phyloP scores from a whole-genome alignment of 345 rosid genomes.

The Cochlearia excelsa region DNA sequence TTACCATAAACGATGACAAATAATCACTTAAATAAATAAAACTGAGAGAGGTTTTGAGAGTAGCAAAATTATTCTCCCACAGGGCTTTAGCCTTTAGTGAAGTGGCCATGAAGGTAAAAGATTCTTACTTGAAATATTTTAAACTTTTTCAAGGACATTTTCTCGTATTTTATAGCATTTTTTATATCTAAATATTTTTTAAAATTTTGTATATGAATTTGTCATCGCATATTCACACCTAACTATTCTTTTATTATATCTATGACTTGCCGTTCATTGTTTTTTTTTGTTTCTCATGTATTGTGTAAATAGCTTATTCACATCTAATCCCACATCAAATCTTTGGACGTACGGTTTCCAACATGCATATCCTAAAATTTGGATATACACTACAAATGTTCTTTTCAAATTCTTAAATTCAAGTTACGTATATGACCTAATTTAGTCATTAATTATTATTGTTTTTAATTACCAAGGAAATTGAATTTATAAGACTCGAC shows the following conservation, averaged over 20 bases:
- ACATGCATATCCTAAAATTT: conserved; percentile 29
- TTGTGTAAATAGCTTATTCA: not conserved
- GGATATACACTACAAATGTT: conserved; percentile 17
- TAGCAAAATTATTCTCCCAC: conserved; percentile 30
- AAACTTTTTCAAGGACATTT: conserved; percentile 3
- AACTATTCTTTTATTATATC: no score
- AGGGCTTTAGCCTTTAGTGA: conserved; percentile 24
- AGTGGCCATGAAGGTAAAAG: conserved; percentile 36
- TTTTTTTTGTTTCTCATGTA: not conserved
- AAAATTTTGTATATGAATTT: no score
- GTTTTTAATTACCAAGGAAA: no score
- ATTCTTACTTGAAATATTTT: conserved; percentile 24
- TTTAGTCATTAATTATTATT: not conserved
- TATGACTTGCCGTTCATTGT: no score
- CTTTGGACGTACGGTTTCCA: conserved; percentile 14
- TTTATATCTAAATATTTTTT: no score
- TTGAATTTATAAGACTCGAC: no score
- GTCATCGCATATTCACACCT: no score
- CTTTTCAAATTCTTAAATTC: conserved; percentile 3
- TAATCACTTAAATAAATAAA: conserved; percentile 23
- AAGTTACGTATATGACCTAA: not conserved
- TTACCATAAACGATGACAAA: conserved; percentile 27
- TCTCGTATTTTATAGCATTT: not conserved
- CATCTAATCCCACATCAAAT: conserved; percentile 27
- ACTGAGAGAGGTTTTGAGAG: conserved; percentile 28